These are phyloP conservation scores for Aspergillus transmontanensis DNA, from an alignment of 2,329 filamentous ascomycete genomes.

Conservation along the genomic window DNA sequence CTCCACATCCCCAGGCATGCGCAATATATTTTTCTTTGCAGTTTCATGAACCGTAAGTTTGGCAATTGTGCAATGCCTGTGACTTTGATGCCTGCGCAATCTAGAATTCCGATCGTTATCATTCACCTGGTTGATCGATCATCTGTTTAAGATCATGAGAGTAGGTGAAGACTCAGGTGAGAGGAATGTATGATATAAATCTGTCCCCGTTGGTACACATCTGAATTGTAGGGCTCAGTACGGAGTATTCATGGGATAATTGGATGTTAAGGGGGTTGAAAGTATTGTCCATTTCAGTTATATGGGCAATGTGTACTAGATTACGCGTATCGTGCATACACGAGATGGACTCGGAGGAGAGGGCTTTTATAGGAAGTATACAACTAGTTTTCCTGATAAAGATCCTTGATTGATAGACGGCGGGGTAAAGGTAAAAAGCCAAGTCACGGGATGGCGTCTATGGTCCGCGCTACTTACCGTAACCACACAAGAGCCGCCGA, in stretches of 20 bases:
- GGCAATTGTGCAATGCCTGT: background rate
- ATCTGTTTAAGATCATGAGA: constrained; percentile 1
- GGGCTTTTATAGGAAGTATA: background rate
- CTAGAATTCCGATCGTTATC: background rate
- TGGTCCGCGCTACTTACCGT: constrained; percentile 30
- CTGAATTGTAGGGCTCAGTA: background rate
- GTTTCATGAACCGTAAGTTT: background rate
- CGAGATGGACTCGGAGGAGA: background rate
- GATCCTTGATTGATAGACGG: constrained; percentile 9
- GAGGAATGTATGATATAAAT: background rate
- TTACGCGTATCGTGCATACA: background rate
- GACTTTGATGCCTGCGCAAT: background rate
- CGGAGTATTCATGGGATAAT: background rate
- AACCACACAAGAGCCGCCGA: constrained; percentile 25
- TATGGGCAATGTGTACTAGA: background rate
- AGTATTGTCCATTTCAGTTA: background rate
- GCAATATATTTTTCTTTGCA: background rate
- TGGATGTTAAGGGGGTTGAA: background rate
- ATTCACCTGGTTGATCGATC: background rate
- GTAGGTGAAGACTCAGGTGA: background rate
- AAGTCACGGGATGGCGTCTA: constrained; percentile 22
- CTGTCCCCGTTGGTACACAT: background rate
- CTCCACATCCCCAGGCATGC: background rate
- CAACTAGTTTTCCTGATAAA: background rate
- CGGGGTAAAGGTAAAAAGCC: constrained; percentile 15